Conservation (phyloP, 768 basidiomycete species). For the Mycena rebaudengoi region DNA sequence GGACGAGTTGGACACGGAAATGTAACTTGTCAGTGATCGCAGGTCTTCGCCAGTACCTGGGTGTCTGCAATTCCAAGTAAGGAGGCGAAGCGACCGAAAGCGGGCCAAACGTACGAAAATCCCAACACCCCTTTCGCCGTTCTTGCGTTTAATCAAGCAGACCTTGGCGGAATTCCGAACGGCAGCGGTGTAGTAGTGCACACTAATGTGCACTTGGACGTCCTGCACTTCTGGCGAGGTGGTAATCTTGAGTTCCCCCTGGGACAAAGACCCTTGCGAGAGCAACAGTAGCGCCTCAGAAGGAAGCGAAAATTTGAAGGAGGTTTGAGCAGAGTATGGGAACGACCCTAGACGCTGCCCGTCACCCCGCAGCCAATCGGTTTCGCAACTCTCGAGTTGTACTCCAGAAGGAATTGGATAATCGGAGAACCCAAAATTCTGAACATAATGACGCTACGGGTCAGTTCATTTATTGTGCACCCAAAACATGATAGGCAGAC, state of each 20-base stretch:
- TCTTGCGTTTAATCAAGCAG: slow-evolving; percentile 37
- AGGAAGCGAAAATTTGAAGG: slow-evolving; percentile 33
- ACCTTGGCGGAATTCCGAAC: slow-evolving; percentile 37
- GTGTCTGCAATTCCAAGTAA: slow-evolving; percentile 39
- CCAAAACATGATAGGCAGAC: neutral
- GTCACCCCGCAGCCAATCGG: slow-evolving; percentile 6
- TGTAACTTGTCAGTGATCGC: slow-evolving; percentile 26
- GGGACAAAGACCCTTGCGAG: slow-evolving; percentile 34
- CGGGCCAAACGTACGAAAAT: slow-evolving; percentile 42
- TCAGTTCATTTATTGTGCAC: neutral
- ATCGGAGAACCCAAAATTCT: neutral
- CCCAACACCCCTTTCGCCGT: slow-evolving; percentile 43
- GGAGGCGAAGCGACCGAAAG: neutral
- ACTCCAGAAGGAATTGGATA: slow-evolving; percentile 17
- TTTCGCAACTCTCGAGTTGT: neutral
- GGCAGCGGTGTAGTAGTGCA: slow-evolving; percentile 29
- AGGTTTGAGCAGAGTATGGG: slow-evolving; percentile 21
- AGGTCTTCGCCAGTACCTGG: slow-evolving; percentile 19
- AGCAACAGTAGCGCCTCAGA: slow-evolving; percentile 38
- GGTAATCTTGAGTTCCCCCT: slow-evolving; percentile 37
- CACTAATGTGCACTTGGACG: slow-evolving; percentile 34
- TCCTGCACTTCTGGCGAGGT: slow-evolving; percentile 33
- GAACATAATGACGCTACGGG: neutral
- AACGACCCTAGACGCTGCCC: slow-evolving; percentile 3
- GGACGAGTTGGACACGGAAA: slow-evolving; percentile 46